A percentile compares a stretch with the other conserved stretches of the same genome.
Evolutionary conservation across 2,329 filamentous ascomycete species (phyloP).

Genomic region (Botrytis elliptica): DNA sequence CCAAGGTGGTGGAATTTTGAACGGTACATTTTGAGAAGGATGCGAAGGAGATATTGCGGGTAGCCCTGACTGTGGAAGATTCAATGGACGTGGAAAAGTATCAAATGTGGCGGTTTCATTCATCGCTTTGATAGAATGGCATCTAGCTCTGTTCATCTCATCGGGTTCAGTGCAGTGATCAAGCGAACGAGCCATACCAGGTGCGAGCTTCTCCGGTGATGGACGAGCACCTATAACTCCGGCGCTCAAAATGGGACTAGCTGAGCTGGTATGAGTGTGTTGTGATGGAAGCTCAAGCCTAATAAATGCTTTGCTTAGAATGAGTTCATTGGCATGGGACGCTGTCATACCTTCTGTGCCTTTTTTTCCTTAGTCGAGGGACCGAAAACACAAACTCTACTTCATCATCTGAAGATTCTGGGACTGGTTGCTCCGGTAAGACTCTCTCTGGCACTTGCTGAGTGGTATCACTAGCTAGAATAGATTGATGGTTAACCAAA

Average conservation of each 20-base stretch:
- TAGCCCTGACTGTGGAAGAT: background rate
- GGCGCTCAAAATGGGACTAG: background rate
- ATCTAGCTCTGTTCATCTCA: background rate
- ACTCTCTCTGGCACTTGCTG: background rate
- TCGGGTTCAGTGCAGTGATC: background rate
- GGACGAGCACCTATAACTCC: background rate
- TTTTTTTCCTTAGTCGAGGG: conserved; percentile 43
- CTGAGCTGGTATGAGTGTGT: background rate
- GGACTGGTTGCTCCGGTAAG: background rate
- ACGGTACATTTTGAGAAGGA: conserved; percentile 10
- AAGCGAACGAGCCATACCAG: background rate
- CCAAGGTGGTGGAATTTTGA: conserved; percentile 5
- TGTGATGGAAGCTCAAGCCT: background rate
- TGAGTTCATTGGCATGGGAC: background rate
- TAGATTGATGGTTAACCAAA: background rate
- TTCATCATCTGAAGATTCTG: conserved; percentile 43
- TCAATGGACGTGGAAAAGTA: background rate
- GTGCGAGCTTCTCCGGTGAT: background rate
- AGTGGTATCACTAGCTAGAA: background rate
- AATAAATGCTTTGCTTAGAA: background rate
- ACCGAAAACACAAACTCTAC: conserved; percentile 47
- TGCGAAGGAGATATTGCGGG: background rate
- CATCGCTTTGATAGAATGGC: background rate
- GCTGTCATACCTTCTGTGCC: conserved; percentile 36
- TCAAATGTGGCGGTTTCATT: background rate